A percentile compares a stretch with the other conserved stretches of the same genome.
Conservation (phyloP, 2,329 filamentous ascomycete genomes). For the Lecanicillium sp. region DNA sequence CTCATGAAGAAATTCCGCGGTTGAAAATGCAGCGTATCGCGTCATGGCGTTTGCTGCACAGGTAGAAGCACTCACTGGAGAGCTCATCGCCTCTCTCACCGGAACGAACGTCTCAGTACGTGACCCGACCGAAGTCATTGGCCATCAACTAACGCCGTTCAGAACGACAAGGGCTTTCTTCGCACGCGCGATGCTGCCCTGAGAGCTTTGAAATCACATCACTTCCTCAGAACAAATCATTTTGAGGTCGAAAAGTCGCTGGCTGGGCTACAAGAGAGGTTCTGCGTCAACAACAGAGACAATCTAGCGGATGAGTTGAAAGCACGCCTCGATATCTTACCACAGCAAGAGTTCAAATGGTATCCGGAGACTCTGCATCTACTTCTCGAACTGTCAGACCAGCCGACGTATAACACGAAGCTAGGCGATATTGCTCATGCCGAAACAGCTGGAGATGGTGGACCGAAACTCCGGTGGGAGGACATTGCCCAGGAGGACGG, state of each 20-base stretch:
- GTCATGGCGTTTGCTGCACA: conserved; percentile 66
- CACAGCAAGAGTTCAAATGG: conserved; percentile 51
- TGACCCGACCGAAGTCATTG: conserved; percentile 6
- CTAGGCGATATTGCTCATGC: conserved; percentile 53
- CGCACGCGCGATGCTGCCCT: conserved; percentile 43
- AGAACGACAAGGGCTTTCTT: conserved; percentile 34
- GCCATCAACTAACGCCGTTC: conserved; percentile 9
- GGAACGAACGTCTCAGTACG: conserved; percentile 38
- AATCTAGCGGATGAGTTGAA: conserved; percentile 67
- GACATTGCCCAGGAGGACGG: conserved; percentile 73
- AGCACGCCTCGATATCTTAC: conserved; percentile 52
- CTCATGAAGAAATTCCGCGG: not conserved
- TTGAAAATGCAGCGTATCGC: conserved; percentile 1
- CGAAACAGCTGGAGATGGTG: conserved; percentile 36
- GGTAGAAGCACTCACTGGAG: conserved; percentile 59
- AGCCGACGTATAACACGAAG: conserved; percentile 64
- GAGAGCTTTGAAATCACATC: conserved; percentile 47
- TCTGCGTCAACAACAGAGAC: conserved; percentile 73
- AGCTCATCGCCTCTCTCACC: conserved; percentile 61
- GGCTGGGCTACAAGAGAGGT: conserved; percentile 76
- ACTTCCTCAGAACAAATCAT: conserved; percentile 63
- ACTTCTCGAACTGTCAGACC: conserved; percentile 74
- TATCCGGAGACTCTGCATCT: conserved; percentile 75
- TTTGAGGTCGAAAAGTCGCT: conserved; percentile 64
- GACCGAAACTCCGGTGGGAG: conserved; percentile 62